These are phyloP conservation scores for Neonectria hederae DNA, from an alignment of 2,329 filamentous ascomycete species.

Conservation along the genomic window DNA sequence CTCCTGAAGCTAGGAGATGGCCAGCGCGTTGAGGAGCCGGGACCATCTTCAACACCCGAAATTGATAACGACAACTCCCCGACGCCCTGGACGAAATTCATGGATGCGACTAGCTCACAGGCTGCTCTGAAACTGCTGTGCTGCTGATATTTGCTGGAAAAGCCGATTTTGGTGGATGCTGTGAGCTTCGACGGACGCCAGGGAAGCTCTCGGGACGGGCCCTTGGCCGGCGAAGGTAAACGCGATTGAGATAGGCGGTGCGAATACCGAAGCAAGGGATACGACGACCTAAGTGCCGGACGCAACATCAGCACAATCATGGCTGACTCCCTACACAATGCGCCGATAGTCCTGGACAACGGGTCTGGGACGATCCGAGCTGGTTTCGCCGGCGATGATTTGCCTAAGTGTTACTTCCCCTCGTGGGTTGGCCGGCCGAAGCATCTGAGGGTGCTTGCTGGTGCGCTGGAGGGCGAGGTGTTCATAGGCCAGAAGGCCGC, in stretches of 20 bases:
- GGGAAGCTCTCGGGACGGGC: conserved; percentile 35
- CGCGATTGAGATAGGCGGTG: conserved; percentile 33
- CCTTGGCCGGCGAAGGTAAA: conserved; percentile 27
- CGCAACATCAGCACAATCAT: conserved; percentile 47
- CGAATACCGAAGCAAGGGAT: conserved; percentile 21
- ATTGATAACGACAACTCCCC: conserved; percentile 35
- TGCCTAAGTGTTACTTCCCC: conserved; percentile 96
- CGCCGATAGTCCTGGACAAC: conserved; percentile 98
- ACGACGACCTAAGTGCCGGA: conserved; percentile 20
- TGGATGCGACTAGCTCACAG: conserved; percentile 35
- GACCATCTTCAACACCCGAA: conserved; percentile 32
- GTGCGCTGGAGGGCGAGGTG: conserved; percentile 93
- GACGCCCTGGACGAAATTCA: conserved; percentile 25
- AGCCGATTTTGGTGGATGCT: conserved; percentile 22
- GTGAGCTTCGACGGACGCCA: conserved; percentile 31
- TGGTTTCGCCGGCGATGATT: conserved; percentile 94
- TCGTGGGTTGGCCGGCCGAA: conserved; percentile 97
- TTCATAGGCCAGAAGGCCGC: conserved; percentile 93
- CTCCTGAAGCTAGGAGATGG: conserved; percentile 43
- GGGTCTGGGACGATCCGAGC: conserved; percentile 97
- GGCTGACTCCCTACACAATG: conserved; percentile 84
- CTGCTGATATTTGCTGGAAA: conserved; percentile 22
- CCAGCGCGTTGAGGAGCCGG: conserved; percentile 34
- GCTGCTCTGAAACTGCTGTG: conserved; percentile 9
- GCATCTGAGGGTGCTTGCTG: conserved; percentile 93